Evolutionary conservation across 2,329 filamentous ascomycete genomes (phyloP), one percentile per base, ranked within the genome.

Genomic region (Camptophora hylomeconis): DNA sequence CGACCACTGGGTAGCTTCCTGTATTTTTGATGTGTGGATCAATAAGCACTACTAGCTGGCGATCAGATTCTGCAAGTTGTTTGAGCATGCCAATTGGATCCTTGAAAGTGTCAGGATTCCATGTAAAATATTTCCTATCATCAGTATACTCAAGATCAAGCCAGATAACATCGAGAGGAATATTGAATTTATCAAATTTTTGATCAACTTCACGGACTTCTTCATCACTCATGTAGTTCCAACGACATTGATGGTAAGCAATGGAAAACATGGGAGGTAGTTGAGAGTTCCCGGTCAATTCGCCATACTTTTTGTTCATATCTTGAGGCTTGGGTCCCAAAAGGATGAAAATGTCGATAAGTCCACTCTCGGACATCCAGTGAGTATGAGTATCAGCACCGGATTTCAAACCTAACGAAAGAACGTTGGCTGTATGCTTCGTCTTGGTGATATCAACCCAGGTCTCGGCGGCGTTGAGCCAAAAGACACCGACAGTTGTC

Each of bases 111-210:
- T 92, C 68, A 12, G 75, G 70, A 47, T 98, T 87, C 81, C 84
- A 98, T 1, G 86, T 94, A 52, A 98, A 98, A 62, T 98, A 98
- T 60, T 93, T 92, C 58, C 89, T 87, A 53, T 80, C 84, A 36
- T 98, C 81, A 0, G 86, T 92, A 55, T 95, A 98, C 58, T 98
- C 89, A 42, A 98, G 82, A 47, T 98, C 89, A 11, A 98, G 74
- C 89, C 89, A 98, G 47, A 98, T 98, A 40, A 95, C 81, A 56
- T 98, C 89, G 59, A 95, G 98, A 0, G 89, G 89, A 31, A 98
- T 94, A 50, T 82, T 77, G 57, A 76, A 73, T 60, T 89, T 92
- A 61, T 95, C 86, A 61, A 98, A 93, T 53, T 92, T 92, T 41
- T 80, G 75, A 52, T 95, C 86, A 22, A 98, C 87, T 47, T 95